These are phyloP conservation scores for Colletotrichum nymphaeae DNA, from an alignment of 2,329 filamentous ascomycete genomes.

Conservation along the genomic window DNA sequence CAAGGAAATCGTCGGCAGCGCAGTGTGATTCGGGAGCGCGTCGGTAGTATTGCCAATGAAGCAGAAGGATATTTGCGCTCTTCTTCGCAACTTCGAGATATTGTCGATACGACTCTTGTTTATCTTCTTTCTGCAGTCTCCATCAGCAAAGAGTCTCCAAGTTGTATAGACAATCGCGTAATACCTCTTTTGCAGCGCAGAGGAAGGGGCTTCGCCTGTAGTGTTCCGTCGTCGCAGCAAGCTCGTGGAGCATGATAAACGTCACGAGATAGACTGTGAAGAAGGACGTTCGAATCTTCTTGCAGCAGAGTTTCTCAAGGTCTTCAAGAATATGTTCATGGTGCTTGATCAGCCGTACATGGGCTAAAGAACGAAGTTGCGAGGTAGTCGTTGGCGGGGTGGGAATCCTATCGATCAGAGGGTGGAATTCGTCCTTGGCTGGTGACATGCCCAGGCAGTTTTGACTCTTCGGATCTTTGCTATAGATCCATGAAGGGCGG, in stretches of 20 bases:
- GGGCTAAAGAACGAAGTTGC: constrained; percentile 57
- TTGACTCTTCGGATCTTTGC: constrained; percentile 54
- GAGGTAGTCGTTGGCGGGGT: constrained; percentile 58
- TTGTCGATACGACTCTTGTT: neutral
- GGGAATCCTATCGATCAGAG: constrained; percentile 50
- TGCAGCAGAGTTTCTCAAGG: constrained; percentile 44
- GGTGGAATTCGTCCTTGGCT: constrained; percentile 48
- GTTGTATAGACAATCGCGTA: neutral
- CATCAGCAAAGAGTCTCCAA: neutral
- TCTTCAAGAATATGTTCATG: constrained; percentile 45
- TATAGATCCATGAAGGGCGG: constrained; percentile 53
- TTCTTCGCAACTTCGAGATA: neutral
- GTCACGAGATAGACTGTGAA: constrained; percentile 51
- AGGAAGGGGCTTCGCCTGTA: neutral
- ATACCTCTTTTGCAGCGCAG: neutral
- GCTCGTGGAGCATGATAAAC: constrained; percentile 54
- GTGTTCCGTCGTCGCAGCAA: neutral
- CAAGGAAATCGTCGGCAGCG: neutral
- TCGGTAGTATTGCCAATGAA: constrained; percentile 62
- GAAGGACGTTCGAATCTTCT: constrained; percentile 39
- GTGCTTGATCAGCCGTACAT: constrained; percentile 47
- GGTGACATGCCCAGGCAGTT: constrained; percentile 40
- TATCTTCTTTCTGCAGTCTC: neutral
- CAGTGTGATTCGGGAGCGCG: neutral
- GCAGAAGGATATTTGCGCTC: constrained; percentile 58